Base-by-base conservation (phyloP, 1,139 yeast species). In the Taiozyma sp. region DNA sequence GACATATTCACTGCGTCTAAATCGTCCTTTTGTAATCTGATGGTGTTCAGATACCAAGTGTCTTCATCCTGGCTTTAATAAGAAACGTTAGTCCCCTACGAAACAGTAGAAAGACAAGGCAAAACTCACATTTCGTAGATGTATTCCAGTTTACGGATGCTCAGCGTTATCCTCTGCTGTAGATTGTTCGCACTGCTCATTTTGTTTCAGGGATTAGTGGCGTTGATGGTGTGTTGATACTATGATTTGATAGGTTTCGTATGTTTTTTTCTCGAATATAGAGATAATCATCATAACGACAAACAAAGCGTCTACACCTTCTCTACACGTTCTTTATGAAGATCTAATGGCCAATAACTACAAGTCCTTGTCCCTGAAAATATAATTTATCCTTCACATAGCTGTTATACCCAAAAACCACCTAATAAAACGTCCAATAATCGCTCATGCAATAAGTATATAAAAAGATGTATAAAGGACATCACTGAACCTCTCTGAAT, bases 31-130 rank as follows among this genome's bases (percentile, higher is more conserved):
- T 54, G 51, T 14, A 61, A 29, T 19, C 54, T 49, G 2, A 51
- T 49, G 11, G 53, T 37, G 29, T 56, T 53, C 34, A 57, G 49
- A 28, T 60, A 61, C 61, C 62, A 61, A 39, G 56, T 52, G 21
- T 53, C 57, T n/a, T 45, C 34, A 6, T 50, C 47, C 16, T 58
- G 58, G 16, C 60, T 57, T 35, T 21, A 6, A 6, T 6, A 24
- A 24, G 26, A 24, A 6, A 7, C 7, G 26, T 24, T 24, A 24
- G 19, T 19, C 19, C 19, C 19, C 2, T 19, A 19, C 19, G 19
- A 19, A 19, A 19, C 19, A 19, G 19, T 19, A 29, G 2, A 30
- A 30, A 6, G 6, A 30, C 3, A 30, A 4, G 7, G 5, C 7
- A 30, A 19, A 19, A 40, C 43, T 40, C 29, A 68, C 34, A 29